phyloP scores from a whole-genome alignment of 2,329 filamentous ascomycete species.

The Scorias spongiosa region DNA sequence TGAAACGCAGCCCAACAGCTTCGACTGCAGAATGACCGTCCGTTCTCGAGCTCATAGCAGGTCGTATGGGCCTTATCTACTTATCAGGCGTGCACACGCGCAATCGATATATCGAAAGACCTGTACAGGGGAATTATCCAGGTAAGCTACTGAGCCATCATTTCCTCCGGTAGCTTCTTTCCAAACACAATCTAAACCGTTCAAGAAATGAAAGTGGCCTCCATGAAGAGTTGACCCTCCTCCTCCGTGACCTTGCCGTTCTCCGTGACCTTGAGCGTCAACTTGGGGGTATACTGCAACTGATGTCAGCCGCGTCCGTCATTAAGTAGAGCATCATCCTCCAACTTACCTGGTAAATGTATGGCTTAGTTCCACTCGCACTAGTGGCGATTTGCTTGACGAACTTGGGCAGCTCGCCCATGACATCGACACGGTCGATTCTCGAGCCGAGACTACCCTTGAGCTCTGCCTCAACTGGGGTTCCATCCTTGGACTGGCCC shows the following conservation, averaged over 20 bases:
- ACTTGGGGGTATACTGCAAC: slow-evolving; percentile 53
- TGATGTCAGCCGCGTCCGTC: slow-evolving; percentile 4
- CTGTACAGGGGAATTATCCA: too few relatives aligned
- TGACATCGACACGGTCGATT: slow-evolving; percentile 78
- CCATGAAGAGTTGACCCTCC: slow-evolving; percentile 64
- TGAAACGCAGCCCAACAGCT: too few relatives aligned
- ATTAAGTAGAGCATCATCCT: slow-evolving; percentile 6
- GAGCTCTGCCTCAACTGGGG: slow-evolving; percentile 53
- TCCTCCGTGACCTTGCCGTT: slow-evolving; percentile 67
- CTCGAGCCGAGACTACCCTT: slow-evolving; percentile 53
- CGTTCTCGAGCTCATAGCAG: too few relatives aligned
- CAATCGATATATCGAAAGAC: too few relatives aligned
- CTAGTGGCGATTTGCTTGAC: slow-evolving; percentile 85
- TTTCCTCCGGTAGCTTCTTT: too few relatives aligned
- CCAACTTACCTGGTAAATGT: slow-evolving; percentile 75
- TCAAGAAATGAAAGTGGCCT: slow-evolving; percentile 90
- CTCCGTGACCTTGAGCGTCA: slow-evolving; percentile 69
- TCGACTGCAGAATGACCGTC: too few relatives aligned
- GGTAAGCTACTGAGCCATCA: too few relatives aligned
- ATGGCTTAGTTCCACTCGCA: slow-evolving; percentile 84
- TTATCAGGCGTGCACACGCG: too few relatives aligned
- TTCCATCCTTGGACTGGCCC: slow-evolving; percentile 62
- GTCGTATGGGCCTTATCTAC: too few relatives aligned
- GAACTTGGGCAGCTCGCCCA: slow-evolving; percentile 90
- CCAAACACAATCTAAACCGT: too few relatives aligned